phyloP scores from a whole-genome alignment of 2,329 filamentous ascomycete genomes.

The Paecilomyces fulvus region DNA sequence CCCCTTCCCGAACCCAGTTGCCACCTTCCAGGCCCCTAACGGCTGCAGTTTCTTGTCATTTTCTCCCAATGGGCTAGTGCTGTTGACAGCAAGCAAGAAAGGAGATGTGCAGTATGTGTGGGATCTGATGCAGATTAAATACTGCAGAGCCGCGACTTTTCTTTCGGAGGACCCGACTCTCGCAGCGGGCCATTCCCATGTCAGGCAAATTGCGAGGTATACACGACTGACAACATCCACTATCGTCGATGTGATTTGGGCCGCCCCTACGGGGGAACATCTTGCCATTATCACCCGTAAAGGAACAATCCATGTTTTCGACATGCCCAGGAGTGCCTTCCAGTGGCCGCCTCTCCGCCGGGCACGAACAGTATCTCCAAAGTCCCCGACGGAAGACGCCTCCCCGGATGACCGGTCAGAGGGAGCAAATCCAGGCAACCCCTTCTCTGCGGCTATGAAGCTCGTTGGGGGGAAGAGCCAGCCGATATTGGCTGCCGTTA shows the following conservation, averaged over 20 bases:
- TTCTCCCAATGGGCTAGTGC: slow-evolving; percentile 38
- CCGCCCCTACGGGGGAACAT: slow-evolving; percentile 68
- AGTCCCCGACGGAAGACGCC: slow-evolving; percentile 34
- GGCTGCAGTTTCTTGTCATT: slow-evolving; percentile 44
- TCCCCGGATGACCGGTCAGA: slow-evolving; percentile 43
- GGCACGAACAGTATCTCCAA: slow-evolving; percentile 34
- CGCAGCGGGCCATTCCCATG: slow-evolving; percentile 30
- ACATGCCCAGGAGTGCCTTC: slow-evolving; percentile 73
- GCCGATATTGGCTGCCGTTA: slow-evolving; percentile 60
- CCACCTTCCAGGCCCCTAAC: slow-evolving; percentile 40
- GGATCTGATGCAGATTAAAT: slow-evolving; percentile 41
- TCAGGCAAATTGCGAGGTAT: slow-evolving; percentile 81
- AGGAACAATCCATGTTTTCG: slow-evolving; percentile 88
- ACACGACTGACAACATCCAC: slow-evolving; percentile 85
- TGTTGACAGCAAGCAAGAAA: slow-evolving; percentile 41
- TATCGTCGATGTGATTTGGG: slow-evolving; percentile 86
- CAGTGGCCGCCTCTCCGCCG: slow-evolving; percentile 68
- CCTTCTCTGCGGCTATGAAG: slow-evolving; percentile 62
- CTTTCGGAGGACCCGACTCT: slow-evolving; percentile 24
- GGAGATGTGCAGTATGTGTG: slow-evolving; percentile 44
- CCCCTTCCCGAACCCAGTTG: slow-evolving; percentile 27
- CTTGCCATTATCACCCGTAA: slow-evolving; percentile 86
- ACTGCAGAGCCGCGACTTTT: slow-evolving; percentile 32
- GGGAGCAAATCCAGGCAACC: slow-evolving; percentile 24
- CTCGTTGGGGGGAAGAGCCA: slow-evolving; percentile 53